A percentile compares a stretch with the other conserved stretches of the same genome.
phyloP scores from a whole-genome alignment of 2,329 filamentous ascomycete genomes.

The Teratosphaeria pseudoeucalypti region DNA sequence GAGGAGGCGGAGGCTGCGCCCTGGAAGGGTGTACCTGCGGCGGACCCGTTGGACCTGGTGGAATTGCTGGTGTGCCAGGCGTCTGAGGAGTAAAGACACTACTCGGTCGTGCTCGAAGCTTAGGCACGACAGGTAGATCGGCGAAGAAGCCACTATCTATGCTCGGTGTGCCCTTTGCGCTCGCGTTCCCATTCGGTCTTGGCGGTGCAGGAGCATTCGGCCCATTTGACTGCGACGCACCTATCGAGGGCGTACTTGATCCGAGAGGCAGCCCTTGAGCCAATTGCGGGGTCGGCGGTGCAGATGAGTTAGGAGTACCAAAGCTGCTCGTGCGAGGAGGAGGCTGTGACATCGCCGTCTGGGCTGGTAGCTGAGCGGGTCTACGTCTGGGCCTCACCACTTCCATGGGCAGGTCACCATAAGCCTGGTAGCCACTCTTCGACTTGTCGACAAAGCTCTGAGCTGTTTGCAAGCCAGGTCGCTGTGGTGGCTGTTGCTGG shows the following conservation, averaged over 20 bases:
- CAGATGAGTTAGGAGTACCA: constrained; percentile 1
- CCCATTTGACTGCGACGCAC: neutral
- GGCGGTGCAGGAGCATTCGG: constrained; percentile 7
- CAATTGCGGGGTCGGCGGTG: constrained; percentile 5
- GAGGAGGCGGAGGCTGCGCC: constrained; percentile 4
- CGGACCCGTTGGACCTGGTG: neutral
- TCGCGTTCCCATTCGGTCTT: constrained; percentile 6
- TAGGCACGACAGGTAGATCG: constrained; percentile 36
- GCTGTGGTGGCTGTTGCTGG: constrained; percentile 26
- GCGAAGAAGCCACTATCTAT: constrained; percentile 37
- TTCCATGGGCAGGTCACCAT: constrained; percentile 90
- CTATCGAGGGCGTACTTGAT: constrained; percentile 9
- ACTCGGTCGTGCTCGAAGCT: constrained; percentile 23
- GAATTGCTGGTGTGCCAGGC: neutral
- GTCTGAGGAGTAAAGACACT: constrained; percentile 7
- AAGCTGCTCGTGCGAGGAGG: constrained; percentile 53
- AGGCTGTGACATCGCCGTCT: constrained; percentile 38
- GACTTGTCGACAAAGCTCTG: constrained; percentile 85
- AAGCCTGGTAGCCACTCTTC: constrained; percentile 86
- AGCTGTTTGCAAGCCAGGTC: constrained; percentile 38
- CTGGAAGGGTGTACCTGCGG: constrained; percentile 8
- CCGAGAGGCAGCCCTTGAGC: neutral
- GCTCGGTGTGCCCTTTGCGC: constrained; percentile 15
- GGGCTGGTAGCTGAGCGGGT: constrained; percentile 28
- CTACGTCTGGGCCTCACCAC: constrained; percentile 62